phyloP scores from a whole-genome alignment of 2,329 filamentous ascomycete species.

The Alternaria brassicae region DNA sequence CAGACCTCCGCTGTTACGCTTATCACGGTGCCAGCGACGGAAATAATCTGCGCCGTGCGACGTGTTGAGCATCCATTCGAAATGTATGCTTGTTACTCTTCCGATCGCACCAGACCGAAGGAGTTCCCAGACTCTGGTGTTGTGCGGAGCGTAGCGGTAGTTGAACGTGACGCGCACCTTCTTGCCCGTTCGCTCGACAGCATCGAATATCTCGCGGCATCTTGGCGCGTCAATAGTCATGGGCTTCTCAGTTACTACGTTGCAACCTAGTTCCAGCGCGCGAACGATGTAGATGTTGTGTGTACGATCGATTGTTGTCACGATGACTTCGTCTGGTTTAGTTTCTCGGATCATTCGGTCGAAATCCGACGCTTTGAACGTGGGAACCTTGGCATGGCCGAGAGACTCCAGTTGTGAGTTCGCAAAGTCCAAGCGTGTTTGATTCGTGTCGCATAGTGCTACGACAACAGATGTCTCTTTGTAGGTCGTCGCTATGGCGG shows the following conservation, averaged over 20 bases:
- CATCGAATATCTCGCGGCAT: conserved; percentile 62
- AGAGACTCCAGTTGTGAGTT: conserved; percentile 58
- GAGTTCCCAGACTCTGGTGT: conserved; percentile 65
- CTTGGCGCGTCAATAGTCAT: conserved; percentile 68
- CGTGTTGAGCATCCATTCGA: conserved; percentile 70
- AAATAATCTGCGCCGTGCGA: conserved; percentile 69
- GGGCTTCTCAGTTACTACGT: conserved; percentile 69
- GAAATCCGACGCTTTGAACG: conserved; percentile 63
- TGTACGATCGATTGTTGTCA: conserved; percentile 69
- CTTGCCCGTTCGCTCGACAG: conserved; percentile 59
- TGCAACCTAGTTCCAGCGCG: conserved; percentile 65
- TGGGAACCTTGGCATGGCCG: conserved; percentile 59
- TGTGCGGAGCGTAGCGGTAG: conserved; percentile 71
- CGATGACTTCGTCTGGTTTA: conserved; percentile 66
- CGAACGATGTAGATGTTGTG: conserved; percentile 67
- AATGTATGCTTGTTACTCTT: conserved; percentile 63
- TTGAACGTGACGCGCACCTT: conserved; percentile 68
- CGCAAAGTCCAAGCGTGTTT: conserved; percentile 65
- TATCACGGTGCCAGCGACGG: conserved; percentile 69
- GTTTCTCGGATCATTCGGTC: conserved; percentile 65
- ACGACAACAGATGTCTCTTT: conserved; percentile 60
- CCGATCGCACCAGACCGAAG: conserved; percentile 64
- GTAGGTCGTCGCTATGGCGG: conserved; percentile 63
- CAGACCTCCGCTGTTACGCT: conserved; percentile 65
- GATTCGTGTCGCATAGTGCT: conserved; percentile 66